phyloP scores from a whole-genome alignment of 1,139 yeast genomes.

The Pichia terricola region DNA sequence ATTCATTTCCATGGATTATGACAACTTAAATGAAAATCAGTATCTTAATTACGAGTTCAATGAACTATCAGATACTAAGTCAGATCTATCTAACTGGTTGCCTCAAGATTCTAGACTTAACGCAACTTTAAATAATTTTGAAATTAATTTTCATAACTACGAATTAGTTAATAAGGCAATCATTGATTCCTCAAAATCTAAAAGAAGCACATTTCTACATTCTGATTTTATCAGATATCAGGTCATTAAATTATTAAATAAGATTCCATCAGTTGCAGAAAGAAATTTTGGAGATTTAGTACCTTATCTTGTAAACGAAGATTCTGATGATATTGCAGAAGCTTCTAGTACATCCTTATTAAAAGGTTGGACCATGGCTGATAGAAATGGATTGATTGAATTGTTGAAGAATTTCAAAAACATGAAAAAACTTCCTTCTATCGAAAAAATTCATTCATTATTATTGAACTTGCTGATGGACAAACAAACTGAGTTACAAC shows the following conservation, averaged over 20 bases:
- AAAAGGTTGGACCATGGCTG: slow-evolving; percentile 50
- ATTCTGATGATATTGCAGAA: slow-evolving; percentile 17
- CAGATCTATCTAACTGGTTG: slow-evolving; percentile 18
- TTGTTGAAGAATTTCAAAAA: slow-evolving; percentile 58
- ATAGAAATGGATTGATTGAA: slow-evolving; percentile 49
- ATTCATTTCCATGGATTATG: slow-evolving; percentile 32
- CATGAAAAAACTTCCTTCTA: slow-evolving; percentile 43
- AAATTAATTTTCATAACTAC: slow-evolving; percentile 23
- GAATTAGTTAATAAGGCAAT: slow-evolving; percentile 28
- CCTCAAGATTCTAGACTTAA: slow-evolving; percentile 29
- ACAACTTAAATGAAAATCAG: slow-evolving; percentile 11
- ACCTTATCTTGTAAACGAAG: slow-evolving; percentile 42
- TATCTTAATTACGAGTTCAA: slow-evolving; percentile 14
- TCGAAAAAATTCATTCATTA: slow-evolving; percentile 44
- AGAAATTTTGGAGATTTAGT: slow-evolving; percentile 44
- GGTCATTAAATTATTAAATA: slow-evolving; percentile 39
- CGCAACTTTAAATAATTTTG: slow-evolving; percentile 22
- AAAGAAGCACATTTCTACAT: slow-evolving; percentile 28
- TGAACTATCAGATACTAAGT: slow-evolving; percentile 2
- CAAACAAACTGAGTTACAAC: slow-evolving; percentile 55
- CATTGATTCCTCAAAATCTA: slow-evolving; percentile 27
- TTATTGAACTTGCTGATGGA: slow-evolving; percentile 53
- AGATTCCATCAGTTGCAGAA: slow-evolving; percentile 62
- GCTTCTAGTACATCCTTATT: slow-evolving; percentile 14
- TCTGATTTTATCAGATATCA: slow-evolving; percentile 38